A percentile compares a stretch with the other conserved stretches of the same genome.
Conservation (phyloP, 2,329 filamentous ascomycete species). For the Epichloe hybrida region DNA sequence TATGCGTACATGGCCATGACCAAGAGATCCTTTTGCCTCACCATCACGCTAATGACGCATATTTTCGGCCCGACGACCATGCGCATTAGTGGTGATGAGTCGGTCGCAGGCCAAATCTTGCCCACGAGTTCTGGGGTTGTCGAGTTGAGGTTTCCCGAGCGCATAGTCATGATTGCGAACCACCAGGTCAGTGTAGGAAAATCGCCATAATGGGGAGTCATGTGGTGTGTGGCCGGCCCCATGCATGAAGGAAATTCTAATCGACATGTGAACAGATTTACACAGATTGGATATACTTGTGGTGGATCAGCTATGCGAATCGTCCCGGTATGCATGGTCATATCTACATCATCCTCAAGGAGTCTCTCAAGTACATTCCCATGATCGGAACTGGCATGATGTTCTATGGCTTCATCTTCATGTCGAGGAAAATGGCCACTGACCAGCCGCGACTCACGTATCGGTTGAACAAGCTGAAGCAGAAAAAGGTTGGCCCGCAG, state of each 20-base stretch:
- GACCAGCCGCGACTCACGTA: constrained; percentile 65
- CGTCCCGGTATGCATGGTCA: constrained; percentile 65
- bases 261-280: constrained; percentile 43
- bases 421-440: constrained; percentile 77
- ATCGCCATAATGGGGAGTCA: constrained; percentile 1
- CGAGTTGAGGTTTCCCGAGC: constrained; percentile 67
- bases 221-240: constrained; percentile 7
- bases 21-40: constrained; percentile 69
- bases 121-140: constrained; percentile 59
- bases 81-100: constrained; percentile 70
- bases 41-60: constrained; percentile 68
- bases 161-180: constrained; percentile 74
- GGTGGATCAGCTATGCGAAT: constrained; percentile 84
- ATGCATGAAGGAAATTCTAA: not conserved
- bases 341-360: constrained; percentile 82
- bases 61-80: constrained; percentile 80
- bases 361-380: constrained; percentile 71
- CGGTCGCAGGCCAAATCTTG: constrained; percentile 61
- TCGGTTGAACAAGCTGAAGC: constrained; percentile 57
- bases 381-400: constrained; percentile 69
- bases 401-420: constrained; percentile 83
- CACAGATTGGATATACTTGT: constrained; percentile 84
- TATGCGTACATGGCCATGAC: constrained; percentile 80
- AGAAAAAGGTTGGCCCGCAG: constrained; percentile 35
- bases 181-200: constrained; percentile 47